Evolutionary conservation across 805 yeast species (phyloP).

Genomic region (Scheffersomyces coipomensis): DNA sequence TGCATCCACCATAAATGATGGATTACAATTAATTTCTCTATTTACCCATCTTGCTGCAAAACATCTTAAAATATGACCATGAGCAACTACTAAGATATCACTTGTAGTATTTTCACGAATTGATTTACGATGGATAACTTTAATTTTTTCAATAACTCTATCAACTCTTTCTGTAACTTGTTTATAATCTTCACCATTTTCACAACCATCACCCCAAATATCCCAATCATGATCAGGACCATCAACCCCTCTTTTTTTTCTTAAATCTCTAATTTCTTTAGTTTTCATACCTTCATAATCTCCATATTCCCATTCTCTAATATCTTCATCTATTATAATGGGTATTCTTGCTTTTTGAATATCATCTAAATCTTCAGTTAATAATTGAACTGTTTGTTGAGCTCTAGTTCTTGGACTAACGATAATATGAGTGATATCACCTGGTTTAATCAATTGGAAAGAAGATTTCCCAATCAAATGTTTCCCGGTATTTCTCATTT

Average conservation of each 20-base stretch:
- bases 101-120: slow-evolving; percentile 51
- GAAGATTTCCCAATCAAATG: slow-evolving; percentile 59
- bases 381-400: slow-evolving; percentile 64
- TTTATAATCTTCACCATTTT: slow-evolving; percentile 72
- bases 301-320: slow-evolving; percentile 96
- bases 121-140: slow-evolving; percentile 55
- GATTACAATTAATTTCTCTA: slow-evolving; percentile 58
- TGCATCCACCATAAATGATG: slow-evolving; percentile 84
- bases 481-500: slow-evolving; percentile 73
- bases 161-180: slow-evolving; percentile 75
- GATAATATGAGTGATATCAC: slow-evolving; percentile 58
- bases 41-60: slow-evolving; percentile 88
- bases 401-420: slow-evolving; percentile 86
- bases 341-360: slow-evolving; percentile 35
- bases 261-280: slow-evolving; percentile 57
- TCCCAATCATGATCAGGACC: slow-evolving; percentile 54
- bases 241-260: slow-evolving; percentile 56
- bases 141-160: slow-evolving; percentile 61
- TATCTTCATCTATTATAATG: slow-evolving; percentile 55
- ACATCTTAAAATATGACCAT: slow-evolving; percentile 90
- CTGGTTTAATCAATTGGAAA: slow-evolving; percentile 59
- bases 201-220: slow-evolving; percentile 93
- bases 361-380: slow-evolving; percentile 41
- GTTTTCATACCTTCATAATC: slow-evolving; percentile 87
- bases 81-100: slow-evolving; percentile 84